Percentiles rank a stretch among this genome's conserved stretches.
These are phyloP conservation scores for Monosporascus cannonballus DNA, from an alignment of 2,329 filamentous ascomycete species.

Conservation along the genomic window DNA sequence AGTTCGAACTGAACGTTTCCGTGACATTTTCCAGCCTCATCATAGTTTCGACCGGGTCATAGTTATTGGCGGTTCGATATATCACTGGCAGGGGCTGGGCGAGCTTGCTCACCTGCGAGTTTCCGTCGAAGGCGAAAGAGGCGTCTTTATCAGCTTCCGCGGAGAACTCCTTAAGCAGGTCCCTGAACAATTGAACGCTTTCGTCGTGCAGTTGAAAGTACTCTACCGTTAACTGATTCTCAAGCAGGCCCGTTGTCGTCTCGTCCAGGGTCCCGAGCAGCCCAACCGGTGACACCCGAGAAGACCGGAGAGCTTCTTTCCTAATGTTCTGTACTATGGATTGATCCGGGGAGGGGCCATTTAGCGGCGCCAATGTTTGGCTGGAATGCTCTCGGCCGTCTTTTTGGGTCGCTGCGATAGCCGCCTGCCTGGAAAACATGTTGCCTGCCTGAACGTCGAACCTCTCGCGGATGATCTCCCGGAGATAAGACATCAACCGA, in stretches of 20 bases:
- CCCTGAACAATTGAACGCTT: conserved; percentile 9
- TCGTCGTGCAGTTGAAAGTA: conserved; percentile 17
- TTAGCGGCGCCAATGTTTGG: not conserved
- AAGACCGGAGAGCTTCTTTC: conserved; percentile 5
- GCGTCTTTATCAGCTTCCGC: conserved; percentile 2
- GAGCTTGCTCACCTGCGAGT: not conserved
- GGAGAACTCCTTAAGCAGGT: conserved; percentile 5
- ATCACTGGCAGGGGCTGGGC: conserved; percentile 2
- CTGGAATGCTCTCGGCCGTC: not conserved
- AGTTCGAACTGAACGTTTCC: not conserved
- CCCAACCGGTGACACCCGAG: conserved; percentile 15
- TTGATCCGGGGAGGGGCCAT: not conserved
- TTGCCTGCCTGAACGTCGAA: conserved; percentile 1
- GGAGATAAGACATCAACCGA: conserved; percentile 4
- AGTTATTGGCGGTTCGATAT: not conserved
- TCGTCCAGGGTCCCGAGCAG: conserved; percentile 17
- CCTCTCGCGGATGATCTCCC: conserved; percentile 6
- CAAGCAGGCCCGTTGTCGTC: conserved; percentile 11
- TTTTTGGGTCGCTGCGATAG: not conserved
- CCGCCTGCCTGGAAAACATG: conserved; percentile 1
- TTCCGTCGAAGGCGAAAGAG: conserved; percentile 1
- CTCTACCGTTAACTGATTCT: conserved; percentile 17
- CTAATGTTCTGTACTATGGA: conserved; percentile 1
- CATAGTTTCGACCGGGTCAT: not conserved
- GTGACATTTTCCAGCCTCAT: conserved; percentile 1